phyloP scores from a whole-genome alignment of 805 yeast genomes.

The Metschnikowia rubicola region DNA sequence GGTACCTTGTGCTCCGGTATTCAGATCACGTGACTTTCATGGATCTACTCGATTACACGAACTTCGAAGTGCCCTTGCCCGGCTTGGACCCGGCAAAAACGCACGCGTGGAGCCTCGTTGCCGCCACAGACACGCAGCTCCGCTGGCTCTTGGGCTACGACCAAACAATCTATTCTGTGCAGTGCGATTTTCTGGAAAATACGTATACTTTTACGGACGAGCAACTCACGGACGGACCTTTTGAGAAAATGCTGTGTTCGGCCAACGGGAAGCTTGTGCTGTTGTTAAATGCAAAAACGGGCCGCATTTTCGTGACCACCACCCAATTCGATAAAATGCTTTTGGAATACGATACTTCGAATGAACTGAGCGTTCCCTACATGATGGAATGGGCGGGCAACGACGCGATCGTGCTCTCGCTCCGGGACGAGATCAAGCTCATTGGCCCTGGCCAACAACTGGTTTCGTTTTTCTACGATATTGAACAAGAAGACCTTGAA shows the following conservation, averaged over 20 bases:
- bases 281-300: slow-evolving; percentile 33
- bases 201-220: slow-evolving; percentile 34
- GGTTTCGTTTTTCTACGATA: slow-evolving; percentile 50
- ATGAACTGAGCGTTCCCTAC: slow-evolving; percentile 37
- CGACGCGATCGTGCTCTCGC: slow-evolving; percentile 69
- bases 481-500: slow-evolving; percentile 28
- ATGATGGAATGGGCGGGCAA: slow-evolving; percentile 80
- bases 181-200: slow-evolving; percentile 21
- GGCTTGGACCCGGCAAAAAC: slow-evolving; percentile 19
- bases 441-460: slow-evolving; percentile 67
- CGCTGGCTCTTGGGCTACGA: slow-evolving; percentile 26
- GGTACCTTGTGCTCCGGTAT: slow-evolving; percentile 45
- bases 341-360: slow-evolving; percentile 42
- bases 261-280: slow-evolving; percentile 59
- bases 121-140: slow-evolving; percentile 14
- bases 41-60: slow-evolving; percentile 39
- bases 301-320: slow-evolving; percentile 50
- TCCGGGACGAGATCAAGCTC: slow-evolving; percentile 61
- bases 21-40: slow-evolving; percentile 30
- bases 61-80: slow-evolving; percentile 36
- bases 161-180: slow-evolving; percentile 25
- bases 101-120: slow-evolving; percentile 20
- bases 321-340: slow-evolving; percentile 43
- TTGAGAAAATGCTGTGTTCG: slow-evolving; percentile 40
- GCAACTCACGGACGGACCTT: slow-evolving; percentile 48